Evolutionary conservation across 768 basidiomycete species (phyloP).

Genomic region (Hysterangium stoloniferum): DNA sequence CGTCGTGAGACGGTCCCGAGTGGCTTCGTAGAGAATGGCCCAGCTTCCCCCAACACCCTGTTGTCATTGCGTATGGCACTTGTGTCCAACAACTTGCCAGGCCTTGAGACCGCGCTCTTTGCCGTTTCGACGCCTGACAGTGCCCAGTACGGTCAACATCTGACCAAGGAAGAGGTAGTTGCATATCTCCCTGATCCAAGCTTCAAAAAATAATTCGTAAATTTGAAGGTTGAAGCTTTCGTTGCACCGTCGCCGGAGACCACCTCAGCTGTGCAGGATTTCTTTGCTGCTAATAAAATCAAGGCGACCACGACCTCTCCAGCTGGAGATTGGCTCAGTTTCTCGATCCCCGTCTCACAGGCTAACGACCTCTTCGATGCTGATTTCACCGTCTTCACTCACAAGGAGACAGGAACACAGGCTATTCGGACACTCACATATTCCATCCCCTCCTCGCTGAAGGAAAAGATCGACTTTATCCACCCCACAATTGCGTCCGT

Average conservation of each 20-base stretch:
- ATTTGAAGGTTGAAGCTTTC: conserved; percentile 20
- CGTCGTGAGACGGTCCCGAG: conserved; percentile 19
- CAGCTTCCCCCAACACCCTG: conserved; percentile 22
- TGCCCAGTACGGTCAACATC: conserved; percentile 29
- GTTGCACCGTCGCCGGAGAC: conserved; percentile 19
- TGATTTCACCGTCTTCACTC: conserved; percentile 20
- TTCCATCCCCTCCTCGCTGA: conserved; percentile 21
- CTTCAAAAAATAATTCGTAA: not conserved
- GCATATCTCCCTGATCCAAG: not conserved
- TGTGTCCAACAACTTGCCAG: conserved; percentile 26
- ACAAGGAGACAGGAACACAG: conserved; percentile 19
- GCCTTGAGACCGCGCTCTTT: conserved; percentile 29
- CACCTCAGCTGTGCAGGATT: conserved; percentile 19
- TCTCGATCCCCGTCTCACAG: conserved; percentile 20
- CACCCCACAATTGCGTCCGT: conserved; percentile 25
- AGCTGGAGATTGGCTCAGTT: conserved; percentile 23
- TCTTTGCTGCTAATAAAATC: conserved; percentile 20
- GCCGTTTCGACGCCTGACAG: conserved; percentile 32
- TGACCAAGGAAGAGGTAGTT: conserved; percentile 32
- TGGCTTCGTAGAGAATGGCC: conserved; percentile 23
- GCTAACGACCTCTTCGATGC: conserved; percentile 25
- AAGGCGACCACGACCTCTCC: conserved; percentile 19
- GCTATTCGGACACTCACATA: conserved; percentile 24
- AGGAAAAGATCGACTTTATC: conserved; percentile 21
- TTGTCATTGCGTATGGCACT: conserved; percentile 33